Evolutionary conservation across 768 basidiomycete genomes (phyloP).

Genomic region (Panellus pusillus): DNA sequence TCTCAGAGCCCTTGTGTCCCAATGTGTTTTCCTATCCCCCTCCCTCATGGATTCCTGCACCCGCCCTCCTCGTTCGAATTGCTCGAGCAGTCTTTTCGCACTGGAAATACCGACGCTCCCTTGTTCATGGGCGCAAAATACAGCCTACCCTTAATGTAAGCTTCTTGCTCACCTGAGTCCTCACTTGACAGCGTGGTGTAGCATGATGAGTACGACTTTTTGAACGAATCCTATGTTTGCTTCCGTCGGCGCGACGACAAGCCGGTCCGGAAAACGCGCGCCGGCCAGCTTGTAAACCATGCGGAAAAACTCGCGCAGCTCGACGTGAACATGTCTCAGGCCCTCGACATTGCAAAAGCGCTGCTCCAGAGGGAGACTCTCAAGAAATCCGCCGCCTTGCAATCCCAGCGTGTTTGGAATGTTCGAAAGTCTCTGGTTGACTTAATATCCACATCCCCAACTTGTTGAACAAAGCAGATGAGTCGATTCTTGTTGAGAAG

Average conservation of each 20-base stretch:
- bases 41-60: conserved; percentile 69
- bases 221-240: conserved; percentile 94
- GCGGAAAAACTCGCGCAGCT: conserved; percentile 85
- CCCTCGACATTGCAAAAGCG: conserved; percentile 69
- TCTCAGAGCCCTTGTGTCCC: conserved; percentile 52
- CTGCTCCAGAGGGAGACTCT: conserved; percentile 71
- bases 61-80: conserved; percentile 61
- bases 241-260: conserved; percentile 96
- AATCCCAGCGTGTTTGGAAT: conserved; percentile 73
- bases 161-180: conserved; percentile 5
- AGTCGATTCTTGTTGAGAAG: conserved; percentile 69
- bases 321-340: conserved; percentile 69
- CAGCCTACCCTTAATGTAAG: conserved; percentile 87
- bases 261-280: conserved; percentile 89
- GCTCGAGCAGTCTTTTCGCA: conserved; percentile 80
- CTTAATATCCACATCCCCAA: conserved; percentile 72
- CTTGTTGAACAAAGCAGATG: conserved; percentile 64
- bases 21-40: conserved; percentile 65
- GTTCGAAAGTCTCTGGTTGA: conserved; percentile 73
- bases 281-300: conserved; percentile 77
- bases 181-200: conserved; percentile 26
- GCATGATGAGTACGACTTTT: conserved; percentile 88
- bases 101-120: conserved; percentile 84
- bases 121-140: conserved; percentile 80
- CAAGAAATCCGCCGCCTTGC: conserved; percentile 66